Evolutionary conservation across 2,329 filamentous ascomycete species (phyloP).

Genomic region (Beauveria rudraprayagi): DNA sequence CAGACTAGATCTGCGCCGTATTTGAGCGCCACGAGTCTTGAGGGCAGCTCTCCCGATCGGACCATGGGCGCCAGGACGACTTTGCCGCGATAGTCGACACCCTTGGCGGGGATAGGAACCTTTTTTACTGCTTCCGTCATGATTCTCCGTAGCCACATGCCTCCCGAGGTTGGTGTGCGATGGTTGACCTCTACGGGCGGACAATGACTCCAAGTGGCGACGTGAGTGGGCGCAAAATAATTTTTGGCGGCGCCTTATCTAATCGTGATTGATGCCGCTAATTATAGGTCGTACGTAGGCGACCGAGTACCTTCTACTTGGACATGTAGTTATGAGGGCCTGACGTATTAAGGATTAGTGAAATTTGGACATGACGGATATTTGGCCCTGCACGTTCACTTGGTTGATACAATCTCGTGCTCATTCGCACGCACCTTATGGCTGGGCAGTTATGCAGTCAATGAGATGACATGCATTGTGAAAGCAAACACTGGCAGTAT

Average conservation of each 20-base stretch:
- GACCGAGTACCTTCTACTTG: neutral
- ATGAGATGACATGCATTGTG: no score
- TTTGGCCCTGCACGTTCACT: no score
- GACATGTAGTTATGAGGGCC: no score
- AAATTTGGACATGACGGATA: no score
- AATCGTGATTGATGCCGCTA: slow-evolving; percentile 1
- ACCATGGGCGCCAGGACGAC: slow-evolving; percentile 97
- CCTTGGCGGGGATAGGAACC: slow-evolving; percentile 77
- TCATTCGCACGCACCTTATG: no score
- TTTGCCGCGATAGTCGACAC: slow-evolving; percentile 90
- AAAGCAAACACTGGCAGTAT: no score
- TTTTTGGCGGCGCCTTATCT: slow-evolving; percentile 8
- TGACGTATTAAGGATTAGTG: no score
- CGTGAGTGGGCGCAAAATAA: neutral
- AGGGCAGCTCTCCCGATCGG: slow-evolving; percentile 90
- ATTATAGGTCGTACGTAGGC: neutral
- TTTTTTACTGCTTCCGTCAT: slow-evolving; percentile 55
- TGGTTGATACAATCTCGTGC: no score
- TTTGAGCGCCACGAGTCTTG: slow-evolving; percentile 77
- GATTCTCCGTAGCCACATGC: slow-evolving; percentile 36
- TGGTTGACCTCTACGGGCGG: neutral
- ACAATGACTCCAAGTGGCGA: neutral
- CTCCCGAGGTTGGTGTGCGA: slow-evolving; percentile 7
- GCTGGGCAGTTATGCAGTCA: no score
- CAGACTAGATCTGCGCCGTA: slow-evolving; percentile 97